Percentiles rank a stretch among this genome's conserved stretches.
Evolutionary conservation across 176 grass and related monocot species (phyloP).

Genomic region (Juncus effusus): DNA sequence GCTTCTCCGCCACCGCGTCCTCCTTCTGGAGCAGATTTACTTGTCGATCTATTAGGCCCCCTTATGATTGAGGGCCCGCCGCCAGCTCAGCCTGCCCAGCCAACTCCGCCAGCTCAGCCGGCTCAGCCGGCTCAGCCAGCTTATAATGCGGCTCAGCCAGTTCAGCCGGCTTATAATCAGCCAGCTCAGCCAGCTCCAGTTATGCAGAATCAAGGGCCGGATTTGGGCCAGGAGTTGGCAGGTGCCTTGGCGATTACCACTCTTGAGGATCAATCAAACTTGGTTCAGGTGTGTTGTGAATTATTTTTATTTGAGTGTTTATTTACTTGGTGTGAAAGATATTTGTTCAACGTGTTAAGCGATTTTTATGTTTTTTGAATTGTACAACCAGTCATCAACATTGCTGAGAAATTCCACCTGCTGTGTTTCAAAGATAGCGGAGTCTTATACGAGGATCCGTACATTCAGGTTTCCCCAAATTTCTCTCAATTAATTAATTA

Average conservation of each 20-base stretch:
- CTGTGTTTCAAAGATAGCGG: slow-evolving; percentile 95
- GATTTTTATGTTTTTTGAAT: slow-evolving; percentile 30
- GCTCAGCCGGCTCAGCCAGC: not conserved
- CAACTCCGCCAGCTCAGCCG: not conserved
- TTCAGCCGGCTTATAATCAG: slow-evolving; percentile 35
- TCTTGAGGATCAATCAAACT: slow-evolving; percentile 70
- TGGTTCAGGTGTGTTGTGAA: slow-evolving; percentile 61
- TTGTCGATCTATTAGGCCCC: slow-evolving; percentile 92
- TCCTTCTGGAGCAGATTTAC: slow-evolving; percentile 59
- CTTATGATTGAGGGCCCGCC: slow-evolving; percentile 91
- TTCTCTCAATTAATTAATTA: not conserved
- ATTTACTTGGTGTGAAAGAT: not conserved
- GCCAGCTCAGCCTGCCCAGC: slow-evolving; percentile 4
- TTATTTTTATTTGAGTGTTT: slow-evolving; percentile 3
- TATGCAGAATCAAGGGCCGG: slow-evolving; percentile 42
- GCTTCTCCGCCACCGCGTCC: slow-evolving; percentile 36
- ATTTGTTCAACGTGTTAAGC: slow-evolving; percentile 3
- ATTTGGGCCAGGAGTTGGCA: slow-evolving; percentile 48
- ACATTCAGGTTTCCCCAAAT: slow-evolving; percentile 72
- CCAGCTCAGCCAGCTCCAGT: slow-evolving; percentile 42
- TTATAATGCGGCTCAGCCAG: slow-evolving; percentile 3
- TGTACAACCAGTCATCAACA: slow-evolving; percentile 62
- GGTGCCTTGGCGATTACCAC: slow-evolving; percentile 82
- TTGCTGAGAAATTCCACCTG: slow-evolving; percentile 79
- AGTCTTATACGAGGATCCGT: slow-evolving; percentile 83